A percentile compares a stretch with the other conserved stretches of the same genome.
Evolutionary conservation across 2,329 filamentous ascomycete species (phyloP).

Genomic region (Aspergillus terreus): DNA sequence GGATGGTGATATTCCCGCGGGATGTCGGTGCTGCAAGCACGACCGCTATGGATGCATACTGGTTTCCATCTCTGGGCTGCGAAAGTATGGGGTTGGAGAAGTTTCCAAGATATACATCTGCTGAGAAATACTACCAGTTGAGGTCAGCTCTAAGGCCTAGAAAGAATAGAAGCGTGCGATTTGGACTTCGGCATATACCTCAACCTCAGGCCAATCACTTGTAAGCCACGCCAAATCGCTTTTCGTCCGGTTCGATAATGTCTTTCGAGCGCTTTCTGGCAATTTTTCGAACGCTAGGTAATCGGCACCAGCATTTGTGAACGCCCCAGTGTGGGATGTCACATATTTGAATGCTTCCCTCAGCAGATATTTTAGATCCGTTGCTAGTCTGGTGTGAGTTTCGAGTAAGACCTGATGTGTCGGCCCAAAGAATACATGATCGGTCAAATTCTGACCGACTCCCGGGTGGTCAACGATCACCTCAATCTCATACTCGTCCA

Average conservation of each 20-base stretch:
- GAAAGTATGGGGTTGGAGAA: conserved; percentile 20
- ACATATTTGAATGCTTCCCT: conserved; percentile 15
- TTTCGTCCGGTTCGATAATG: conserved; percentile 16
- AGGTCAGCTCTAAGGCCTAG: background rate
- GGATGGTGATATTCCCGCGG: conserved; percentile 45
- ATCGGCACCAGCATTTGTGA: conserved; percentile 27
- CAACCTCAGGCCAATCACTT: conserved; percentile 37
- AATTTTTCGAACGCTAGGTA: conserved; percentile 34
- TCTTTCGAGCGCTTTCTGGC: conserved; percentile 16
- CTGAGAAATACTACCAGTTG: conserved; percentile 23
- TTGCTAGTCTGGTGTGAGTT: conserved; percentile 18
- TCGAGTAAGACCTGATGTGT: conserved; percentile 25
- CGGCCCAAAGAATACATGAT: conserved; percentile 29
- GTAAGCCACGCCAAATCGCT: conserved; percentile 26
- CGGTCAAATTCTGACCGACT: conserved; percentile 37
- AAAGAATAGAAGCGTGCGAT: background rate
- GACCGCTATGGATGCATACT: conserved; percentile 27
- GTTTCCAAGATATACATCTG: conserved; percentile 25
- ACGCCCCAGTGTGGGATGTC: conserved; percentile 17
- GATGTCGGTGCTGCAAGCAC: conserved; percentile 37
- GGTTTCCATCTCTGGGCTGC: conserved; percentile 19
- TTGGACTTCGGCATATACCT: conserved; percentile 16
- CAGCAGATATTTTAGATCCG: conserved; percentile 13
- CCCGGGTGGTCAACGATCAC: conserved; percentile 27
- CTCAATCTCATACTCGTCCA: conserved; percentile 23